These are phyloP conservation scores for Termitomyces bulborhizus DNA, from an alignment of 768 basidiomycete genomes.

Conservation along the genomic window DNA sequence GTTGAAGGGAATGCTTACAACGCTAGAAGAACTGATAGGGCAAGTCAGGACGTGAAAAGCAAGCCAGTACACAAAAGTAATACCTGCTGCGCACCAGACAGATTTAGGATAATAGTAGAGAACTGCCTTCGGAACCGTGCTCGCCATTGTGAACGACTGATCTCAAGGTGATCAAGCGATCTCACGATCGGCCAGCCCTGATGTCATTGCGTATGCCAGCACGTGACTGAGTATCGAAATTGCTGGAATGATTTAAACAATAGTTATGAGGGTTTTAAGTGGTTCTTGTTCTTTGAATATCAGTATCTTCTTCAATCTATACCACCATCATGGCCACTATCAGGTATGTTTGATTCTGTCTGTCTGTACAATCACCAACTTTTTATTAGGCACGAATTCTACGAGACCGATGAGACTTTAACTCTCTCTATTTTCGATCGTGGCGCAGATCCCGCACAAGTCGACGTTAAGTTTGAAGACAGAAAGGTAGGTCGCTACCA, in stretches of 20 bases:
- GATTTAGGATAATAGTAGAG: slow-evolving; percentile 62
- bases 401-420: slow-evolving; percentile 75
- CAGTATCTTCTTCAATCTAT: background rate
- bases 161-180: background rate
- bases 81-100: slow-evolving; percentile 62
- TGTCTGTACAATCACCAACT: background rate
- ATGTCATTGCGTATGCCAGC: background rate
- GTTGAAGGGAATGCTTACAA: slow-evolving; percentile 33
- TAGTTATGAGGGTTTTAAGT: too few relatives aligned
- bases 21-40: slow-evolving; percentile 40
- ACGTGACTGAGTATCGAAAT: slow-evolving; percentile 13
- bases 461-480: slow-evolving; percentile 58
- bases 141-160: slow-evolving; percentile 19
- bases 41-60: background rate
- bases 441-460: slow-evolving; percentile 59
- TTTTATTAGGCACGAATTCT: slow-evolving; percentile 71
- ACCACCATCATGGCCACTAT: slow-evolving; percentile 8
- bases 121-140: slow-evolving; percentile 64
- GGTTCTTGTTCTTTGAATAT: background rate
- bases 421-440: slow-evolving; percentile 76
- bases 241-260: slow-evolving; percentile 9
- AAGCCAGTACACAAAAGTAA: slow-evolving; percentile 12
- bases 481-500: slow-evolving; percentile 42
- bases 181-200: too few relatives aligned
- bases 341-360: slow-evolving; percentile 1